Evolutionary conservation across 1,284 basidiomycete genomes (phyloP).

Genomic region (Crucibulum parvulum): DNA sequence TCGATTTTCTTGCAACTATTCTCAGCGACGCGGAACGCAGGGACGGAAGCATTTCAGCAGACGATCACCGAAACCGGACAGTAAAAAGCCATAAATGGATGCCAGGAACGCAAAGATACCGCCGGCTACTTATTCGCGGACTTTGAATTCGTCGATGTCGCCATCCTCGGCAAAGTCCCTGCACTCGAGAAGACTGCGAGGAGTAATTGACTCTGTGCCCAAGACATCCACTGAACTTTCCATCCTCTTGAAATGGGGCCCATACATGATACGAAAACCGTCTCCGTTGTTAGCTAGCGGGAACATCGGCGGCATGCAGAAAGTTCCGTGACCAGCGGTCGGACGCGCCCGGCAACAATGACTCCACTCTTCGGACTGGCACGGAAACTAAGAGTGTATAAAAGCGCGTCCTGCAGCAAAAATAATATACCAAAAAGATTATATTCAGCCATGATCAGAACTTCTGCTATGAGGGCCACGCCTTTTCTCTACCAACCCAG

Average conservation of each 20-base stretch:
- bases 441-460: background rate
- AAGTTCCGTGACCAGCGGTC: background rate
- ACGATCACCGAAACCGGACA: background rate
- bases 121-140: background rate
- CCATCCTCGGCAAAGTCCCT: background rate
- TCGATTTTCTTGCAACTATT: background rate
- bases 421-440: background rate
- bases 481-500: background rate
- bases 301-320: background rate
- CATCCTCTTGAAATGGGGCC: background rate
- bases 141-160: background rate
- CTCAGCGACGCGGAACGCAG: background rate
- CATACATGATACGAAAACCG: background rate
- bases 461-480: background rate
- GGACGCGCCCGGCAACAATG: background rate
- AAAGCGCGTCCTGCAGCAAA: background rate
- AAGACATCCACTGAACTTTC: background rate
- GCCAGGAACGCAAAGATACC: background rate
- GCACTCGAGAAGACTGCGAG: background rate
- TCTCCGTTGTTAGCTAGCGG: background rate
- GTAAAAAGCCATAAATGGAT: background rate
- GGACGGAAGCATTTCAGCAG: background rate
- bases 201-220: background rate
- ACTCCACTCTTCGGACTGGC: background rate
- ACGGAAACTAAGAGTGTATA: background rate